phyloP scores from a whole-genome alignment of 768 basidiomycete genomes.

The Pholiota molesta region DNA sequence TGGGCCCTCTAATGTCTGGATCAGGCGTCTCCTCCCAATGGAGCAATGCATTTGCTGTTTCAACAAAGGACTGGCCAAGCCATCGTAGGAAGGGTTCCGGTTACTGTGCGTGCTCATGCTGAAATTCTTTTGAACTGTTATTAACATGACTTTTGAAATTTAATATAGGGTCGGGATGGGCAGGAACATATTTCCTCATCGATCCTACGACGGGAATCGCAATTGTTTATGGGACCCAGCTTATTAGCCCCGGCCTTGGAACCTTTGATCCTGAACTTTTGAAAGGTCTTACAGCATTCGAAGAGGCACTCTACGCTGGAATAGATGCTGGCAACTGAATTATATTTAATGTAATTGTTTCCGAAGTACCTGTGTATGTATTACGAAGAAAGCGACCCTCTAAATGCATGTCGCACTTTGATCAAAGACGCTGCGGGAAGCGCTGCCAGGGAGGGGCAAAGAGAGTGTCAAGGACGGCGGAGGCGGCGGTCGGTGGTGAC shows the following conservation, averaged over 20 bases:
- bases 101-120: constrained; percentile 11
- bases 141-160: neutral
- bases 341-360: no score
- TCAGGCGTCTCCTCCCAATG: constrained; percentile 6
- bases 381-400: no score
- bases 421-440: no score
- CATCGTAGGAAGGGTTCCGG: constrained; percentile 16
- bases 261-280: neutral
- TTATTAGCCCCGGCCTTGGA: constrained; percentile 3
- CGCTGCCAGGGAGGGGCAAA: no score
- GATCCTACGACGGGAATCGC: constrained; percentile 6
- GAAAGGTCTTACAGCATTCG: neutral
- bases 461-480: no score
- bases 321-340: neutral
- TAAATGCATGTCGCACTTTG: no score
- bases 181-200: constrained; percentile 6
- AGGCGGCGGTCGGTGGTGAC: no score
- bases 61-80: constrained; percentile 25
- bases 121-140: neutral
- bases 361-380: no score
- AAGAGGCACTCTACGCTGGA: constrained; percentile 1
- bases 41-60: constrained; percentile 28
- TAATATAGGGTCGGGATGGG: constrained; percentile 9
- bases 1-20: neutral
- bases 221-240: neutral